A percentile compares a stretch with the other conserved stretches of the same genome.
Conservation (phyloP, 176 grass and related monocot genomes). For the Otatea glauca region DNA sequence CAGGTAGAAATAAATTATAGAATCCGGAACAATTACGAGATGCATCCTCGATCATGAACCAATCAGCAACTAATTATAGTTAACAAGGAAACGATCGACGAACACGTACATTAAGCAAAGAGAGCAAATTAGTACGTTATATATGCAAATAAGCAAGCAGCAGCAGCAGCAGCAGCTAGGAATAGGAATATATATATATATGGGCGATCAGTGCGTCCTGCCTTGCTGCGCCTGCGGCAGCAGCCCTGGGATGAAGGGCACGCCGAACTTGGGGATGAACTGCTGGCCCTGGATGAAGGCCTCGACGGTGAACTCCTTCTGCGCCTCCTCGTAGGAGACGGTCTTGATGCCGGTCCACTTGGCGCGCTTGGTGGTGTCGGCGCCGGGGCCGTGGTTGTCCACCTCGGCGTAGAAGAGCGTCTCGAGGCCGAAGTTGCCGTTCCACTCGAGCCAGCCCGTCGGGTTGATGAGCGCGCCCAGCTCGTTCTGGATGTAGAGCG, state of each 20-base stretch:
- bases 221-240: slow-evolving; percentile 46
- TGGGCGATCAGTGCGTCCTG: slow-evolving; percentile 50
- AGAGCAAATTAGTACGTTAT: too few relatives aligned
- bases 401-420: slow-evolving; percentile 92
- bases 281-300: slow-evolving; percentile 64
- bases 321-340: slow-evolving; percentile 52
- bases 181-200: too few relatives aligned
- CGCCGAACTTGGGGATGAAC: slow-evolving; percentile 69
- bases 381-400: slow-evolving; percentile 69
- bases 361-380: slow-evolving; percentile 64
- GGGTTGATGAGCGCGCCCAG: slow-evolving; percentile 73
- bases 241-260: slow-evolving; percentile 66
- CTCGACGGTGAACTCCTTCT: slow-evolving; percentile 69
- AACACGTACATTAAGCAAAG: too few relatives aligned
- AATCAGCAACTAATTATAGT: too few relatives aligned
- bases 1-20: too few relatives aligned
- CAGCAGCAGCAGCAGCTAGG: too few relatives aligned
- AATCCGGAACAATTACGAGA: too few relatives aligned
- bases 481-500: slow-evolving; percentile 75
- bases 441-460: slow-evolving; percentile 78
- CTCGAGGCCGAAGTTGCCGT: slow-evolving; percentile 62
- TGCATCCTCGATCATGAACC: too few relatives aligned
- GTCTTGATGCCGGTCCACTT: slow-evolving; percentile 82
- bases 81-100: too few relatives aligned
- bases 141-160: too few relatives aligned